Evolutionary conservation across 768 basidiomycete genomes (phyloP), one percentile per base, ranked within the genome.

Genomic region (Leucocoprinus sp.): DNA sequence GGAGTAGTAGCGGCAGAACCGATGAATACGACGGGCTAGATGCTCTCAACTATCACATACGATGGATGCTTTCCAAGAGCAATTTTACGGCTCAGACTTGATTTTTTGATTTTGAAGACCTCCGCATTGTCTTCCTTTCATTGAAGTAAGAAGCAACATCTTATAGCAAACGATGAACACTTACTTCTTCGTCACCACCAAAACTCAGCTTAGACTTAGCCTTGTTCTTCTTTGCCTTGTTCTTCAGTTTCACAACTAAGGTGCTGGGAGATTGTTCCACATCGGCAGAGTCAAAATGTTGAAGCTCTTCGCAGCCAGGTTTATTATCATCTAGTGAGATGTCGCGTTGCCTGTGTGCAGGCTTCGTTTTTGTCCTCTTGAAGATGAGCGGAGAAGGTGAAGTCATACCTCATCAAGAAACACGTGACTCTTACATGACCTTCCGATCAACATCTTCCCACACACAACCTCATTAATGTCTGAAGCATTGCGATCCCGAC

Each of bases 31-130:
- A 39, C 6, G 58, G 19, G 54, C 37, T 15, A 27, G 35, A 44
- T 9, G 26, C 49, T 27, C 28, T 29, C 39, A 23, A 24, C 14
- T 23, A 52, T 48, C 41, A 62, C 63, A 43, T 45, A 80, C 76
- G 75, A 65, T 42, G 79, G 68, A 59, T 74, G 73, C 37, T 67
- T 72, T 11, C 76, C 75, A 33, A 84, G 61, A 1, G 75, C 57
- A 50, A 86, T 57, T 53, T 83, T 85, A 50, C 69, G 67, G 55
- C 87, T 90, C 35, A 91, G 66, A 43, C 61, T 82, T 2, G 85
- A 88, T 63, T 88, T 92, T 60, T 89, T 91, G 14, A 91, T 66
- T 66, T 84, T 71, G 59, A 92, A 90, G 0, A 72, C 67, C 48
- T 87, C 81, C 6, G 71, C 77, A 29, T 71, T 73, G 8, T 68